Conservation (phyloP, 768 basidiomycete genomes). For the Trichaptum fuscoviolaceum region DNA sequence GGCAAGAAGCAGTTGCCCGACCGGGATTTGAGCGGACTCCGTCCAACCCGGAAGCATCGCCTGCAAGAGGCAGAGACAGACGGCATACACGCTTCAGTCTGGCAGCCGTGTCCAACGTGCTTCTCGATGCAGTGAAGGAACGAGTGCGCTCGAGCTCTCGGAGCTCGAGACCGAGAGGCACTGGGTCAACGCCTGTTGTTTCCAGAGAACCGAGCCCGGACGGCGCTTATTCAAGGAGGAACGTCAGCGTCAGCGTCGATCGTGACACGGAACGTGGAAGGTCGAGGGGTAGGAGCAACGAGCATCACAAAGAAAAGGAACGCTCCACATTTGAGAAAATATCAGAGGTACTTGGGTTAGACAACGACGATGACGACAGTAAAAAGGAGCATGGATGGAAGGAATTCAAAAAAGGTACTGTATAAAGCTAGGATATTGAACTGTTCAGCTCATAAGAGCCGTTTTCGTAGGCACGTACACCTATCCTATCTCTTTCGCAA, state of each 20-base stretch:
- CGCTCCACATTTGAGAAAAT: slow-evolving; percentile 30
- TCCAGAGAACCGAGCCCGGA: slow-evolving; percentile 14
- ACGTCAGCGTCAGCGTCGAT: slow-evolving; percentile 11
- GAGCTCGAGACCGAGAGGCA: background rate
- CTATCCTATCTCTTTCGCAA: slow-evolving; percentile 88
- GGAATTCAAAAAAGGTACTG: slow-evolving; percentile 79
- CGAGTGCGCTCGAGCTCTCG: slow-evolving; percentile 44
- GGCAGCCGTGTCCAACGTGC: slow-evolving; percentile 42
- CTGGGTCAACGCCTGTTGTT: background rate
- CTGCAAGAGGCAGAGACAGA: slow-evolving; percentile 26
- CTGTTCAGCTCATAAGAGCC: slow-evolving; percentile 7
- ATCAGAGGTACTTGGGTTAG: slow-evolving; percentile 35
- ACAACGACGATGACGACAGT: slow-evolving; percentile 28
- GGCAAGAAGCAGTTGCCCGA: background rate
- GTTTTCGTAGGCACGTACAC: slow-evolving; percentile 70
- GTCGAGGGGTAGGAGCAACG: slow-evolving; percentile 21
- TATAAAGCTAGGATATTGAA: slow-evolving; percentile 11
- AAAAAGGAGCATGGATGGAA: slow-evolving; percentile 58
- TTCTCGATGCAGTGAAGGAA: slow-evolving; percentile 39
- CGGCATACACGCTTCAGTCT: slow-evolving; percentile 46
- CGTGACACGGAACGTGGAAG: slow-evolving; percentile 21
- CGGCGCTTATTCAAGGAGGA: slow-evolving; percentile 13
- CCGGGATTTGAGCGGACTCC: background rate
- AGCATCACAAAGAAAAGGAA: slow-evolving; percentile 21
- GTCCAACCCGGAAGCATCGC: slow-evolving; percentile 1